These are phyloP conservation scores for Zoysia pacifica DNA, from an alignment of 176 grass and related monocot species.

Conservation along the genomic window DNA sequence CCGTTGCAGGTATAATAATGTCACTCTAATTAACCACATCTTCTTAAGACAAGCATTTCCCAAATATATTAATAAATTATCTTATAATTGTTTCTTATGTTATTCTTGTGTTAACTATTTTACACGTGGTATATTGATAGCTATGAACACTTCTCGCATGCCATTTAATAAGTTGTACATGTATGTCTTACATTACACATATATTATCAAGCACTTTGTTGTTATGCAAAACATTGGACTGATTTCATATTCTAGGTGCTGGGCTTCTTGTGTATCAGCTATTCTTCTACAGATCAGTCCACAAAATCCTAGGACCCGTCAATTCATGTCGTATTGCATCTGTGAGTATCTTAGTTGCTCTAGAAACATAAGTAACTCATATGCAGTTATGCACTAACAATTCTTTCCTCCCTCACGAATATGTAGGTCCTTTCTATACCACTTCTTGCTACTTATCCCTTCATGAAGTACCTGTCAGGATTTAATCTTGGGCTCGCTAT, in stretches of 20 bases:
- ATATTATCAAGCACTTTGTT: too few species aligned
- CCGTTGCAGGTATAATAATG: conserved; percentile 52
- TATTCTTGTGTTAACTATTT: neutral
- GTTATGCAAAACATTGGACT: neutral
- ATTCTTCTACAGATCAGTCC: conserved; percentile 53
- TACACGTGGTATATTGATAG: neutral
- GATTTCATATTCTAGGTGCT: conserved; percentile 47
- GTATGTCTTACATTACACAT: neutral
- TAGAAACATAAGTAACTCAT: neutral
- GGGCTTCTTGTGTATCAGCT: conserved; percentile 75
- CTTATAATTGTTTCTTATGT: too few species aligned
- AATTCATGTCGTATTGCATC: conserved; percentile 42
- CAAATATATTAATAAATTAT: too few species aligned
- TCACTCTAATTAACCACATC: too few species aligned
- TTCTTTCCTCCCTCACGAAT: neutral
- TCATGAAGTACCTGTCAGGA: conserved; percentile 62
- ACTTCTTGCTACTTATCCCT: conserved; percentile 65
- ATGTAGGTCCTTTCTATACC: conserved; percentile 61
- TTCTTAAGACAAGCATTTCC: too few species aligned
- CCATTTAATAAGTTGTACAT: conserved; percentile 1
- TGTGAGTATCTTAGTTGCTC: conserved; percentile 36
- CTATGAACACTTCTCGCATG: neutral
- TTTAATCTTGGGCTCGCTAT: conserved; percentile 45
- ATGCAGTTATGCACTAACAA: neutral
- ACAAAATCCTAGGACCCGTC: conserved; percentile 48